These are phyloP conservation scores for Chiua virens DNA, from an alignment of 768 basidiomycete species.

Conservation along the genomic window DNA sequence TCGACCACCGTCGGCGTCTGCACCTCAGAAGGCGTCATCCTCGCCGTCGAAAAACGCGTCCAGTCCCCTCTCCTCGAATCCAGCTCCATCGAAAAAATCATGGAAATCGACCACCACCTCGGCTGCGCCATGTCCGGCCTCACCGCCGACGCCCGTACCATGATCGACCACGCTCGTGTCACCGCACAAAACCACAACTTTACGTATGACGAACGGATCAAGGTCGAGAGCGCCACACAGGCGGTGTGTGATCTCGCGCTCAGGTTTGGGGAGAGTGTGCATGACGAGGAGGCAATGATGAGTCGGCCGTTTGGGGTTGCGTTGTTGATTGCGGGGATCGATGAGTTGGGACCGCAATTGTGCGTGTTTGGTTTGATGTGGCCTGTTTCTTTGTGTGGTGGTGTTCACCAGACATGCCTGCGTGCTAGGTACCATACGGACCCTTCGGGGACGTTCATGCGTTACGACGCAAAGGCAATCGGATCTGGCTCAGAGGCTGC, in stretches of 20 bases:
- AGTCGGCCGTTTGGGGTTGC: constrained; percentile 99
- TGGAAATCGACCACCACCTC: constrained; percentile 97
- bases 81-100: constrained; percentile 97
- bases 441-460: constrained; percentile 95
- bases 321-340: constrained; percentile 93
- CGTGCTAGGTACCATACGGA: constrained; percentile 89
- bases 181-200: constrained; percentile 95
- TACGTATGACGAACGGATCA: constrained; percentile 95
- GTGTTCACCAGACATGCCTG: constrained; percentile 3
- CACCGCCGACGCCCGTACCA: constrained; percentile 97
- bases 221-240: constrained; percentile 97
- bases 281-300: constrained; percentile 99
- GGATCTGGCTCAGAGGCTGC: constrained; percentile 98
- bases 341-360: constrained; percentile 96
- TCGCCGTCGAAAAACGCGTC: constrained; percentile 98
- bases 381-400: not conserved
- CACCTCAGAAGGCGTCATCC: constrained; percentile 86
- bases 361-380: constrained; percentile 40
- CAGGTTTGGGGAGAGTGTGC: constrained; percentile 97
- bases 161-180: constrained; percentile 99
- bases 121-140: constrained; percentile 98
- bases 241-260: constrained; percentile 97
- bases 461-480: constrained; percentile 97
- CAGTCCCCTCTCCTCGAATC: constrained; percentile 95
- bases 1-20: constrained; percentile 96